These are phyloP conservation scores for cucumber (Cucumis sativus) DNA, from an alignment of 306 rosid genomes.

Conservation along the genomic window DNA sequence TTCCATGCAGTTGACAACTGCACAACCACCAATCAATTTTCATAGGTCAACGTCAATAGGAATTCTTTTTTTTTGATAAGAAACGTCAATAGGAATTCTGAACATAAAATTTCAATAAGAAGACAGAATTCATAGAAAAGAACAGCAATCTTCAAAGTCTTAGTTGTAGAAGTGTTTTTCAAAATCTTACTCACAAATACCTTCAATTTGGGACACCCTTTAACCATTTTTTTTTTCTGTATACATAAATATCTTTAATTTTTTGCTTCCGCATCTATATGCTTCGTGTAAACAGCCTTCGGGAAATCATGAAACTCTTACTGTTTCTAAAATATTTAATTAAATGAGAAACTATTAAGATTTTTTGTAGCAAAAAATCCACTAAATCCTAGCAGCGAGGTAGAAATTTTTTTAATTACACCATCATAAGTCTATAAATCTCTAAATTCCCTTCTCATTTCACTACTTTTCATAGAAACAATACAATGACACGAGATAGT, in stretches of 20 bases:
- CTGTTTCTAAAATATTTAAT: not conserved
- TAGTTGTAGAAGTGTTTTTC: not conserved
- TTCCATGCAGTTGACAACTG: conserved; percentile 75
- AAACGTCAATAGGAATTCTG: not conserved
- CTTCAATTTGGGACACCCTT: not conserved
- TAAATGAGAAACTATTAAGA: not conserved
- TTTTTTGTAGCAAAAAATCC: too few relatives aligned
- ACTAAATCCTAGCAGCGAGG: too few relatives aligned
- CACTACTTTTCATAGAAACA: not conserved
- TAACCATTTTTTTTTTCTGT: not conserved
- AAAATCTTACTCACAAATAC: not conserved
- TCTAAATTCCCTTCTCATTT: not conserved
- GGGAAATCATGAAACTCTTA: not conserved
- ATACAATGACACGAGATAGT: not conserved
- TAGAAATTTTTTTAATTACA: too few relatives aligned
- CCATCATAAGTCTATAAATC: not conserved
- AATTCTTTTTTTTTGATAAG: too few relatives aligned
- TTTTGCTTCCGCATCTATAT: not conserved
- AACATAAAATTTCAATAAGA: not conserved
- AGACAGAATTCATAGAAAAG: not conserved
- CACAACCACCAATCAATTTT: conserved; percentile 15
- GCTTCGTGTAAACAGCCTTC: not conserved
- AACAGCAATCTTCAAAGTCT: not conserved
- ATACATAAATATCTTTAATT: not conserved
- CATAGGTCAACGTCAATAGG: conserved; percentile 1